Percentiles rank a stretch among this genome's conserved stretches.
Evolutionary conservation across 2,329 filamentous ascomycete genomes (phyloP).

Genomic region (Daldinia eschscholtzii): DNA sequence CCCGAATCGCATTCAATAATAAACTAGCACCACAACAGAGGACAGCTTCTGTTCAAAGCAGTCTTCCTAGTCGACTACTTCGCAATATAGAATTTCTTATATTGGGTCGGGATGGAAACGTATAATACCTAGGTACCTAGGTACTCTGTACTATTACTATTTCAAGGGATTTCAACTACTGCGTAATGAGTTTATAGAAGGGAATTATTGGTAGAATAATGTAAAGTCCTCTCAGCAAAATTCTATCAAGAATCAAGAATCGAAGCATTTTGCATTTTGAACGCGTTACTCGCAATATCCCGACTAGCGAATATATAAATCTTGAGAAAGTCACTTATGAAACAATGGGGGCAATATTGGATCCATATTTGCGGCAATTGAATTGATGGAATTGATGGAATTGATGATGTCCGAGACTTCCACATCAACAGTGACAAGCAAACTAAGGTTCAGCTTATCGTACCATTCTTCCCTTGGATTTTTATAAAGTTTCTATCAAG

Average conservation of each 20-base stretch:
- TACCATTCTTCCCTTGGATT: background rate
- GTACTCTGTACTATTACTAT: background rate
- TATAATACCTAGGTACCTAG: background rate
- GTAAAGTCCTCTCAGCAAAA: background rate
- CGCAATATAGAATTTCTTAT: background rate
- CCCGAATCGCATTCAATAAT: background rate
- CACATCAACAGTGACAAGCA: background rate
- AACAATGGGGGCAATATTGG: constrained; percentile 12
- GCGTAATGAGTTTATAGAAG: background rate
- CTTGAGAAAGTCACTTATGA: background rate
- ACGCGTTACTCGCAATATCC: background rate
- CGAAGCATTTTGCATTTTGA: background rate
- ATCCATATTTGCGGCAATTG: constrained; percentile 14
- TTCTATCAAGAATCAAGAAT: background rate
- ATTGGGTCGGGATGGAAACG: background rate
- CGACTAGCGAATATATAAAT: background rate
- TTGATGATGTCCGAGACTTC: constrained; percentile 27
- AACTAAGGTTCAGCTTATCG: background rate
- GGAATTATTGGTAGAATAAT: background rate
- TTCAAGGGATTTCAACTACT: background rate
- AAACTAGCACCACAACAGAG: background rate
- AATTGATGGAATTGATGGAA: background rate
- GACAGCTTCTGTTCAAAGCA: background rate
- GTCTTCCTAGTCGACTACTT: no score
- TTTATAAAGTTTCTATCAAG: background rate